Base-by-base conservation (phyloP, 352 stramenopile genomes). In the Pythium brachiatum region DNA sequence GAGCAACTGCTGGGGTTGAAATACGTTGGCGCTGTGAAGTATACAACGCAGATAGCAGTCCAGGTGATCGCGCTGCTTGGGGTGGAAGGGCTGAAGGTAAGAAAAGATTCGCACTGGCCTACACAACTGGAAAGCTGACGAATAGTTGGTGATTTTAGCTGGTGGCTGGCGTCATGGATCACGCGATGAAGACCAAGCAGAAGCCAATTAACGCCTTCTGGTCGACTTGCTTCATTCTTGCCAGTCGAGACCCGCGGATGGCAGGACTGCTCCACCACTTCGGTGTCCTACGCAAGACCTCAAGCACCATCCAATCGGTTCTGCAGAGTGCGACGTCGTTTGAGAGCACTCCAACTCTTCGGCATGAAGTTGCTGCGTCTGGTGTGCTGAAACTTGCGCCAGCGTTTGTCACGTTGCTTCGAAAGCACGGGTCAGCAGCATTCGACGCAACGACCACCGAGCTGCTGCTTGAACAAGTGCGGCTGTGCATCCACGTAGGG, bases 151-250 rank as follows among this genome's bases (percentile, higher is more conserved):
- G 4, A 31, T 32, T 34, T 18, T 26, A 72, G 64, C 7, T 67
- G 11, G 52, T 62, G 9, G 64, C 54, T 16, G 50, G n/a, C 3
- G 29, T 41, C 1, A 59, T 70, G 15, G 56, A 57, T 7, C 39
- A 38, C 11, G 54, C 53, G 27, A n/a, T 62, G n/a, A 31, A 21
- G n/a, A n/a, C 32, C 13, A 18, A 31, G 13, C 9, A 31, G 18
- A 25, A 53, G 27, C 23, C 50, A 3, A 32, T 3, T 15, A 51
- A 59, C 1, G 52, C 44, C 11, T 67, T 58, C 47, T 72, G 64
- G 64, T 43, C 34, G 27, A 62, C 64, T 11, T 72, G 64, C 34
- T 72, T 66, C 39, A 61, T 72, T 54, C 29, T 72, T 15, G 58
- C 57, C 0, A 64, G 64, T 25, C 63, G 60, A 20, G 15, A 62